Percentiles rank a stretch among this genome's conserved stretches.
Evolutionary conservation across 768 basidiomycete genomes (phyloP).

Genomic region (Auricularia sp.): DNA sequence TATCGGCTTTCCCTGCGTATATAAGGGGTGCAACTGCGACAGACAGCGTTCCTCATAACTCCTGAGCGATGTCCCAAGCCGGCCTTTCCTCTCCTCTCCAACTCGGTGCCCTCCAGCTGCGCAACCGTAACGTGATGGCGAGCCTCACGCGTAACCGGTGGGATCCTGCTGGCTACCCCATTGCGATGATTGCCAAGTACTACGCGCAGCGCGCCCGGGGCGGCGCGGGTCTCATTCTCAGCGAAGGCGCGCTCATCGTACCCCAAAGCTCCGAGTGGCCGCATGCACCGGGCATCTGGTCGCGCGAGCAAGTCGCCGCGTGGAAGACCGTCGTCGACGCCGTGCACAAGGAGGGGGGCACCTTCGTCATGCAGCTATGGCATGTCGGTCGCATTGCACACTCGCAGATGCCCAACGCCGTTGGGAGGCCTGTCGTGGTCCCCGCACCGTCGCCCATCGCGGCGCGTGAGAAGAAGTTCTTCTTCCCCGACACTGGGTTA

Average conservation of each 20-base stretch:
- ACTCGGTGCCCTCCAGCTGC: slow-evolving; percentile 26
- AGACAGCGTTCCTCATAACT: too few relatives aligned
- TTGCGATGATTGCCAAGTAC: slow-evolving; percentile 29
- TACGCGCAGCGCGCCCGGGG: slow-evolving; percentile 31
- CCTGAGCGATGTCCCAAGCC: too few relatives aligned
- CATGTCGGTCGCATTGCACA: slow-evolving; percentile 26
- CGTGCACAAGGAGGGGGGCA: slow-evolving; percentile 35
- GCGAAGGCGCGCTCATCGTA: slow-evolving; percentile 30
- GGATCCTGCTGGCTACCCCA: slow-evolving; percentile 27
- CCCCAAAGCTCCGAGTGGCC: slow-evolving; percentile 15
- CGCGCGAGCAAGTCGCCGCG: slow-evolving; percentile 16
- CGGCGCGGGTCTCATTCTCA: slow-evolving; percentile 31
- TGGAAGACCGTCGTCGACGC: slow-evolving; percentile 31
- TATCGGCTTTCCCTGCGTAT: too few relatives aligned
- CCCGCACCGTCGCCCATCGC: slow-evolving; percentile 16
- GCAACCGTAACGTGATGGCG: slow-evolving; percentile 31
- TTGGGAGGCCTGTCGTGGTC: slow-evolving; percentile 23
- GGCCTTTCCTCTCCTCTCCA: slow-evolving; percentile 18
- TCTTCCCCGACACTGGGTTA: too few relatives aligned
- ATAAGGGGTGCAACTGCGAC: too few relatives aligned
- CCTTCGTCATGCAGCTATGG: slow-evolving; percentile 36
- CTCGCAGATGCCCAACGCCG: background rate
- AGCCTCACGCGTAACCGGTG: slow-evolving; percentile 34
- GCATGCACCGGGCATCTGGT: slow-evolving; percentile 17
- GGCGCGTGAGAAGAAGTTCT: too few relatives aligned